Conservation (phyloP, 2,329 filamentous ascomycete species). For the Aureobasidium sp. region DNA sequence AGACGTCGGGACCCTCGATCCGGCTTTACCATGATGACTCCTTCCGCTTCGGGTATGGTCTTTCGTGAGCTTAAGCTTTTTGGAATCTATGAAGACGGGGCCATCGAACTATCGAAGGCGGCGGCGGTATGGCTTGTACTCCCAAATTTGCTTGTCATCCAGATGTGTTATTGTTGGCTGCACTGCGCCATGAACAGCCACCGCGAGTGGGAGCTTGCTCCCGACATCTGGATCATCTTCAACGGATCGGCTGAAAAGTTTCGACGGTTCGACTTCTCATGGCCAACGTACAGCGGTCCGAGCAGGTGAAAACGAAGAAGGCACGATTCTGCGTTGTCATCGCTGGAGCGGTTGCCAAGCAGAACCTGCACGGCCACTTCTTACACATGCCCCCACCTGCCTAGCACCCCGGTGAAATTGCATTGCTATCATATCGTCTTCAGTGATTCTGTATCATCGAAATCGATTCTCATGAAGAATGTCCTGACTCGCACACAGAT, state of each 20-base stretch:
- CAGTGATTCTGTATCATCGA: too few species aligned
- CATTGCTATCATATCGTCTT: neutral
- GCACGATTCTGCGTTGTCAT: neutral
- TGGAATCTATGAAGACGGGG: neutral
- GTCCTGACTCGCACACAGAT: too few species aligned
- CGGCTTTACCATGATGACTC: neutral
- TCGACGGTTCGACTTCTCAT: neutral
- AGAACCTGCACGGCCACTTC: neutral
- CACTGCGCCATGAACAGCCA: neutral
- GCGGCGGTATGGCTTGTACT: slow-evolving; percentile 1
- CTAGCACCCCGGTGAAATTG: neutral
- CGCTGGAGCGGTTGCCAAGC: neutral
- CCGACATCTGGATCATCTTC: neutral
- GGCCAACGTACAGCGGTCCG: neutral
- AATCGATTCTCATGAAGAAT: too few species aligned
- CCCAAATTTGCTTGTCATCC: slow-evolving; percentile 1
- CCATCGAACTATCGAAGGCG: slow-evolving; percentile 5
- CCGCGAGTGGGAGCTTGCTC: neutral
- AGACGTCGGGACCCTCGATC: neutral
- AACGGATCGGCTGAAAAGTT: neutral
- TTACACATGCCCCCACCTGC: neutral
- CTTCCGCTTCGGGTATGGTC: neutral
- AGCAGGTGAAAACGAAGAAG: slow-evolving; percentile 1
- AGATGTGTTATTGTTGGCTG: neutral
- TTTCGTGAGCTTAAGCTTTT: neutral